phyloP scores from a whole-genome alignment of 179 eudicot species.

The Carnegiea gigantea region DNA sequence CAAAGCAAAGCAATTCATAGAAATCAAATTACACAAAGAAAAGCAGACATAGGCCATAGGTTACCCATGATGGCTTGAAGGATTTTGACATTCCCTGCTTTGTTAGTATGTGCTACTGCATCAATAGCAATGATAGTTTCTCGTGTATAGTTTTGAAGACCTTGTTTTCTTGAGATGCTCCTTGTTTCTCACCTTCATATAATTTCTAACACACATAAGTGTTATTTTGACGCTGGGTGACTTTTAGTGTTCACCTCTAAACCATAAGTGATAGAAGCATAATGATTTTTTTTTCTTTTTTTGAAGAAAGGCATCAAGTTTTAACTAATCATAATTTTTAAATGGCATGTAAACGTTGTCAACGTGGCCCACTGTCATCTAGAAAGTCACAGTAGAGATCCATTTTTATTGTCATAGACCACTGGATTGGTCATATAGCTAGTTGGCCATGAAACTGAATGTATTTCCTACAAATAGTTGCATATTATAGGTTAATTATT shows the following conservation, averaged over 20 bases:
- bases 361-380: neutral
- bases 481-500: no score
- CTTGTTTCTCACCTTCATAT: neutral
- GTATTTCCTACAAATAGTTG: no score
- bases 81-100: no score
- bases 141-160: no score
- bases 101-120: neutral
- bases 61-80: no score
- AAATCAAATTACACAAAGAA: no score
- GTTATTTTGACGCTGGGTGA: neutral
- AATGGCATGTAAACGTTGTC: neutral
- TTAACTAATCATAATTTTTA: neutral
- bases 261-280: neutral
- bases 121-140: neutral
- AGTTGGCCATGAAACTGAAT: no score
- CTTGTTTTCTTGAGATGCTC: neutral
- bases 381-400: neutral
- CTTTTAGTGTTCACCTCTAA: no score
- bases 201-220: neutral
- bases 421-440: no score
- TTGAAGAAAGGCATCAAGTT: neutral
- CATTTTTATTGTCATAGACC: neutral
- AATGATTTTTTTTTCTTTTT: no score
- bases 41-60: no score
- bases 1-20: no score